These are phyloP conservation scores for Lachancea sp. DNA, from an alignment of 805 yeast species.

Conservation along the genomic window DNA sequence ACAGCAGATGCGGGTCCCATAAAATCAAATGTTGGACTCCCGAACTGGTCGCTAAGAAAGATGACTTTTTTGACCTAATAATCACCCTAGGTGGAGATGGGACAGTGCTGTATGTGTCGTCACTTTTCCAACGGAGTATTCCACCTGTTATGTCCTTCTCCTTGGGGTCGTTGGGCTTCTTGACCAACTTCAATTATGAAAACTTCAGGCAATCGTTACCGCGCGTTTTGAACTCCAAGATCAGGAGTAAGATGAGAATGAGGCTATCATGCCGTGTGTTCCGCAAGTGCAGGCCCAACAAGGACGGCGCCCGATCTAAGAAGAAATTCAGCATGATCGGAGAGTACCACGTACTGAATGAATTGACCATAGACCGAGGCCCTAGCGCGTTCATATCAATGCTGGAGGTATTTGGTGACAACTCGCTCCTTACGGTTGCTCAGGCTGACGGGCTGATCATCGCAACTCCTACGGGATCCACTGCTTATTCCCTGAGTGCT, in stretches of 20 bases:
- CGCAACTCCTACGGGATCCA: slow-evolving; percentile 94
- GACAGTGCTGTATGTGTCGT: slow-evolving; percentile 83
- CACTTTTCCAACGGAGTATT: slow-evolving; percentile 74
- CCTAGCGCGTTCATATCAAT: slow-evolving; percentile 89
- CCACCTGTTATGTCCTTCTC: slow-evolving; percentile 91
- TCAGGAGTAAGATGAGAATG: slow-evolving; percentile 75
- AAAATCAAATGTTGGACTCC: slow-evolving; percentile 62
- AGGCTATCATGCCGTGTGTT: slow-evolving; percentile 77
- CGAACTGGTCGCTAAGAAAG: slow-evolving; percentile 39
- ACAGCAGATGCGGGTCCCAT: slow-evolving; percentile 39
- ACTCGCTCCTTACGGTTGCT: slow-evolving; percentile 74
- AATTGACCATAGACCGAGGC: slow-evolving; percentile 86
- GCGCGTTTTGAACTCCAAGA: slow-evolving; percentile 60
- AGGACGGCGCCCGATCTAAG: slow-evolving; percentile 36
- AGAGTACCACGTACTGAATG: slow-evolving; percentile 76
- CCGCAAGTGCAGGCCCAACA: slow-evolving; percentile 34
- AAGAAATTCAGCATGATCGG: slow-evolving; percentile 40
- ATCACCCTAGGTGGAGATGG: slow-evolving; percentile 97
- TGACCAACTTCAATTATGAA: slow-evolving; percentile 79
- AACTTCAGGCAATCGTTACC: slow-evolving; percentile 56
- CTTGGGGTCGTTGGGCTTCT: slow-evolving; percentile 86
- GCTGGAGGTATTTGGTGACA: slow-evolving; percentile 85
- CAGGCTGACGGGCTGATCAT: slow-evolving; percentile 92
- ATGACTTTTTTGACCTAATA: slow-evolving; percentile 61
- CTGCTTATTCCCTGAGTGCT: slow-evolving; percentile 91